A percentile compares a stretch with the other conserved stretches of the same genome.
Conservation (phyloP, 352 stramenopile genomes). For the Phytophthora hibernalis region DNA sequence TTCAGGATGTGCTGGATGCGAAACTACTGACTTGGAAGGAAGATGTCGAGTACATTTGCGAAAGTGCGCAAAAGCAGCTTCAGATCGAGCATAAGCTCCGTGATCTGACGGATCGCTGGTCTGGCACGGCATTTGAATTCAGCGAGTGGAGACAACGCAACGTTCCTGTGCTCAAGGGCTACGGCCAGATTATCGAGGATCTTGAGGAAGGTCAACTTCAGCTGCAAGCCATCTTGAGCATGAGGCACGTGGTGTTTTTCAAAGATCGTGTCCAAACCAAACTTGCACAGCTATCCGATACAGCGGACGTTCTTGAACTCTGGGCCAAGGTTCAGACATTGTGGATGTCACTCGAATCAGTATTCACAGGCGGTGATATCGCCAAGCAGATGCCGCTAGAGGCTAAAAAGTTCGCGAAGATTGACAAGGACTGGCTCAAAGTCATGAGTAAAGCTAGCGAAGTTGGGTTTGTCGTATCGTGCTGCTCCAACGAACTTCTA, state of each 20-base stretch:
- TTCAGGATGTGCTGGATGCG: constrained; percentile 83
- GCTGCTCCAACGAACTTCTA: constrained; percentile 87
- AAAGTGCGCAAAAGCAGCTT: constrained; percentile 91
- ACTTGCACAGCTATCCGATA: constrained; percentile 88
- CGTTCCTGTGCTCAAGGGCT: constrained; percentile 78
- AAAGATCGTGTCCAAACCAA: constrained; percentile 82
- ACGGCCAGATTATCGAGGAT: constrained; percentile 88
- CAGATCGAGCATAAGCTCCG: constrained; percentile 90
- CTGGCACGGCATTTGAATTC: constrained; percentile 83
- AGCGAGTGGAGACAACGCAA: constrained; percentile 83
- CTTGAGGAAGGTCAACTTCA: constrained; percentile 91
- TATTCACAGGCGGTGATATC: constrained; percentile 94
- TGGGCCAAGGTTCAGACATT: constrained; percentile 93
- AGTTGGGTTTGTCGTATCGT: constrained; percentile 77
- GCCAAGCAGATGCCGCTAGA: constrained; percentile 93
- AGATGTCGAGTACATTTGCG: constrained; percentile 88
- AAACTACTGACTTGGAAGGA: constrained; percentile 82
- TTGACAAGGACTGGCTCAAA: constrained; percentile 93
- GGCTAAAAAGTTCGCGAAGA: constrained; percentile 93
- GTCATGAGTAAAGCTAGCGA: constrained; percentile 88
- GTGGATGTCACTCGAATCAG: constrained; percentile 91
- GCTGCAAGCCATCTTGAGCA: constrained; percentile 89
- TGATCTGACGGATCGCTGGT: constrained; percentile 90
- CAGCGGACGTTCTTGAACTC: constrained; percentile 87
- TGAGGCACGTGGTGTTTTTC: constrained; percentile 92